These are phyloP conservation scores for Didymella pinodella DNA, from an alignment of 2,329 filamentous ascomycete genomes.

Conservation along the genomic window DNA sequence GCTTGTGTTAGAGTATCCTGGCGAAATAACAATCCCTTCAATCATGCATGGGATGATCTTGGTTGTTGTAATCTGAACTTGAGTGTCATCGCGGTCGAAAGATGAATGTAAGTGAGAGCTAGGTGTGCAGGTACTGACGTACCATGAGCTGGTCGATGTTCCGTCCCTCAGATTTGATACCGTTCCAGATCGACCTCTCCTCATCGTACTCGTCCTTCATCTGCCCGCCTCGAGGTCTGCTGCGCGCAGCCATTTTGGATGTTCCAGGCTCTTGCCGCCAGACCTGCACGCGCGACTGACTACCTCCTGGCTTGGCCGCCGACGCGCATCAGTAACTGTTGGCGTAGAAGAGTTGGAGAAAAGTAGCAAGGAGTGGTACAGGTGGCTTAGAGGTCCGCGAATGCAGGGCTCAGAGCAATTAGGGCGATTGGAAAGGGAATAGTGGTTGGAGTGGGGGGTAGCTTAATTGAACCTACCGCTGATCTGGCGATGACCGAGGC, in stretches of 20 bases:
- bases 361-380: slow-evolving; percentile 11
- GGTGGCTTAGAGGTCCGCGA: slow-evolving; percentile 16
- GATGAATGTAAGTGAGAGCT: not conserved
- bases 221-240: slow-evolving; percentile 52
- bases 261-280: slow-evolving; percentile 18
- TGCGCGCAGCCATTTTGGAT: slow-evolving; percentile 56
- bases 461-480: slow-evolving; percentile 33
- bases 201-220: slow-evolving; percentile 61
- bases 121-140: slow-evolving; percentile 30
- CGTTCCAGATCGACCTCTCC: slow-evolving; percentile 59
- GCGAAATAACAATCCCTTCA: not conserved
- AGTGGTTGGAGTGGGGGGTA: slow-evolving; percentile 24
- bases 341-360: not conserved
- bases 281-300: slow-evolving; percentile 13
- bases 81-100: no score
- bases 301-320: slow-evolving; percentile 10
- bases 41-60: not conserved
- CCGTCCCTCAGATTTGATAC: slow-evolving; percentile 56
- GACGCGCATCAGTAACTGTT: slow-evolving; percentile 18
- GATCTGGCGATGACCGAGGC: slow-evolving; percentile 19
- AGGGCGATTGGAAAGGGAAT: slow-evolving; percentile 31
- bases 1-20: not conserved
- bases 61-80: not conserved
- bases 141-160: slow-evolving; percentile 58
- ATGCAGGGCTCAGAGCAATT: slow-evolving; percentile 34